phyloP scores from a whole-genome alignment of 768 basidiomycete species.

The Pleurotus cornucopiae region DNA sequence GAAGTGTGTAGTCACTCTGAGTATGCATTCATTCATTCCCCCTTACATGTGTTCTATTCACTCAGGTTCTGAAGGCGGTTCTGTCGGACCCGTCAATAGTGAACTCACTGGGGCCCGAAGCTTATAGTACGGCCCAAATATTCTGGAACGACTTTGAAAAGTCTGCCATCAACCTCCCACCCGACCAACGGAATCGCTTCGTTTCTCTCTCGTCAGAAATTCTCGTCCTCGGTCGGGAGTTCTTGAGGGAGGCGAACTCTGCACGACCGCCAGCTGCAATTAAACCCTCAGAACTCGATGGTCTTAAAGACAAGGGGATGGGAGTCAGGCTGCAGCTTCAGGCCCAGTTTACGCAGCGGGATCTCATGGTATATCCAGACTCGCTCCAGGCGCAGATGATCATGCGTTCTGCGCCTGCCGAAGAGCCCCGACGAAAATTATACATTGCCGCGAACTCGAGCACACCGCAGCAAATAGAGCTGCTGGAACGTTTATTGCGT shows the following conservation, averaged over 20 bases:
- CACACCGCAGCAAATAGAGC: constrained; percentile 66
- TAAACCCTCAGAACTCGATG: constrained; percentile 63
- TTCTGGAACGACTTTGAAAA: constrained; percentile 98
- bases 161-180: constrained; percentile 88
- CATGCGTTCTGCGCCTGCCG: constrained; percentile 81
- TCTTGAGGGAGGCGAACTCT: constrained; percentile 64
- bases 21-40: constrained; percentile 9
- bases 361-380: constrained; percentile 77
- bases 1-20: constrained; percentile 50
- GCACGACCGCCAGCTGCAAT: constrained; percentile 66
- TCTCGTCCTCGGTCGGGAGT: constrained; percentile 80
- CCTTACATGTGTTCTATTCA: constrained; percentile 15
- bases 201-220: constrained; percentile 90
- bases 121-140: constrained; percentile 83
- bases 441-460: constrained; percentile 83
- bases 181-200: constrained; percentile 71
- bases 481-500: constrained; percentile 70
- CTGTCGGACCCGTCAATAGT: constrained; percentile 65
- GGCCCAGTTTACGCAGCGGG: constrained; percentile 71
- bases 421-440: constrained; percentile 75
- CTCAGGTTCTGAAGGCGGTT: constrained; percentile 67
- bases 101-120: constrained; percentile 65
- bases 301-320: constrained; percentile 74
- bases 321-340: constrained; percentile 70
- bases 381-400: constrained; percentile 93